Percentiles rank a stretch among this genome's conserved stretches.
phyloP scores from a whole-genome alignment of 164 flowering plant species.

The Tetrastigma voinierianum region DNA sequence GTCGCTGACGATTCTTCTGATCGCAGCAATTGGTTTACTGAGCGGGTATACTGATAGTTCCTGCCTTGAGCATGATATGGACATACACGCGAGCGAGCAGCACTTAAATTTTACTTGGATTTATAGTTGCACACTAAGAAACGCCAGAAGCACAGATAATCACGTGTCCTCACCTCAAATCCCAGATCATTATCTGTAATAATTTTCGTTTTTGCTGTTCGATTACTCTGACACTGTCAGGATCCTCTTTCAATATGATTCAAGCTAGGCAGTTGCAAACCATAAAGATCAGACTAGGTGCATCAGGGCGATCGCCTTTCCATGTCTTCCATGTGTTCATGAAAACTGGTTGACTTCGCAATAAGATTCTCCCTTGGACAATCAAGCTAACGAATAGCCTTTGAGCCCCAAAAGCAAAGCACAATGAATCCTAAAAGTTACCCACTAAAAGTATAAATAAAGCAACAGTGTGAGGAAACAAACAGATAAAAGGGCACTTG shows the following conservation, averaged over 20 bases:
- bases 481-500: too few relatives aligned
- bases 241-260: conserved; percentile 30
- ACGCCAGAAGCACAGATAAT: background rate
- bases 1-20: too few relatives aligned
- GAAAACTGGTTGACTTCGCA: conserved; percentile 80
- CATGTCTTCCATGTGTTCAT: conserved; percentile 97
- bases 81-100: too few relatives aligned
- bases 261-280: conserved; percentile 29
- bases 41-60: too few relatives aligned
- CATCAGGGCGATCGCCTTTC: conserved; percentile 88
- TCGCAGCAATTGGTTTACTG: too few relatives aligned
- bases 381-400: conserved; percentile 73
- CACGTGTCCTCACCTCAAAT: conserved; percentile 25
- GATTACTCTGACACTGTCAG: conserved; percentile 30
- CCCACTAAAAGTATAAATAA: conserved; percentile 41
- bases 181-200: too few relatives aligned
- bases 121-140: too few relatives aligned
- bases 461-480: background rate
- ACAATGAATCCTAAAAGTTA: conserved; percentile 93
- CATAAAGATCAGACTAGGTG: conserved; percentile 46
- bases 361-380: conserved; percentile 65
- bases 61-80: too few relatives aligned
- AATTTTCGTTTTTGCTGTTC: conserved; percentile 31
- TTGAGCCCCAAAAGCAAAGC: conserved; percentile 96
- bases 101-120: too few relatives aligned